Base-by-base conservation (phyloP, 139 green algal species). In the Astrephomene gubernaculifera region DNA sequence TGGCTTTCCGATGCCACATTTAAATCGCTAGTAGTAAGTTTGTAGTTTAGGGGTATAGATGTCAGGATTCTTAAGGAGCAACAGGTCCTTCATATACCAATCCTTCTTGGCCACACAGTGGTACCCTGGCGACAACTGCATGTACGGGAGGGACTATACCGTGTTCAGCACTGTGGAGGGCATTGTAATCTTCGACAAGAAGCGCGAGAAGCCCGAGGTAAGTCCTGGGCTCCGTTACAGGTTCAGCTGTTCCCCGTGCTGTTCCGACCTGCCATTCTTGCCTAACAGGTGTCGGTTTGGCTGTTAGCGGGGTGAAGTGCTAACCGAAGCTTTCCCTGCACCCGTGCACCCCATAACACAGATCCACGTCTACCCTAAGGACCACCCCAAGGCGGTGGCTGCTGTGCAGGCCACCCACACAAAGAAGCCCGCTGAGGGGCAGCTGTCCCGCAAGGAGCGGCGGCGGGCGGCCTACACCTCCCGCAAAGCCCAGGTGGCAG, bases 141-240 rank as follows among this genome's bases (percentile, higher is more conserved):
- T 92, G 63, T 61, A 94, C 39, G 97, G 97, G 80, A 96, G 95
- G 68, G 97, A 99, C 92, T 99, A 96, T 94, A 99, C 97, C 17
- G 87, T 99, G 7, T 99, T 96, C 87, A 93, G 96, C 8, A 90
- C 92, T 10, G 90, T 96, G 29, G 93, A 96, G 38, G 97, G 97
- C 85, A 90, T 99, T 39, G 97, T 99, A 4, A 85, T 97, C 31
- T 99, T 97, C 79, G 92, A 97, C 49, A 93, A 94, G 91, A 94
- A 92, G 87, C 85, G 86, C 64, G 82, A 85, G 35, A 84, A 71
- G 49, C 65, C 85, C 3, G 35, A 60, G 82, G 90, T 93, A 60
- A 63, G 89, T 33, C 49, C n/a, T 6, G 57, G n/a, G n/a, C n/a
- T n/a, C n/a, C n/a, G n/a, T n/a, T n/a, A n/a, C n/a, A n/a, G n/a